phyloP scores from a whole-genome alignment of 208 protist species.

The Acanthamoeba healyi region DNA sequence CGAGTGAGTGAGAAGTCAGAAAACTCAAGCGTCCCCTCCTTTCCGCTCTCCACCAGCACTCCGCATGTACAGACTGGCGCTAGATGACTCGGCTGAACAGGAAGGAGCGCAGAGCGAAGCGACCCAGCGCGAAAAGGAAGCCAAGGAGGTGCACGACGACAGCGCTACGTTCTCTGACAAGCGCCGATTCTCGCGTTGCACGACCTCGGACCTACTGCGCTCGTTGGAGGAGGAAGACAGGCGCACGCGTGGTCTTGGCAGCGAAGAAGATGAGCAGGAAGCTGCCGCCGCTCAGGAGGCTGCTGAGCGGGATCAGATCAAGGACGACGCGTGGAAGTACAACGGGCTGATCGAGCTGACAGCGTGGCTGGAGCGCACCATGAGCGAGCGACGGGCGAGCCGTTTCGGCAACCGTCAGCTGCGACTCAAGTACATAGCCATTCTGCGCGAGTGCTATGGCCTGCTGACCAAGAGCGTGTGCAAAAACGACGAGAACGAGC shows the following conservation, averaged over 20 bases:
- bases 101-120: not conserved
- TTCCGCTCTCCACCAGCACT: not conserved
- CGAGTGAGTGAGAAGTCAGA: not conserved
- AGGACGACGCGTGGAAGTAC: conserved; percentile 40
- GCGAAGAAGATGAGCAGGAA: not conserved
- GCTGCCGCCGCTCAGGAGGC: not conserved
- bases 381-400: conserved; percentile 23
- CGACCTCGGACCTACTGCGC: not conserved
- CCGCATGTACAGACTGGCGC: conserved; percentile 37
- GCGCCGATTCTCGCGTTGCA: not conserved
- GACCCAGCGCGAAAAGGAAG: not conserved
- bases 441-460: conserved; percentile 39
- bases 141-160: conserved; percentile 36
- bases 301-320: not conserved
- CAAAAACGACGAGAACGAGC: conserved; percentile 53
- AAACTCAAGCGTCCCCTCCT: not conserved
- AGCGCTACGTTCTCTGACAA: not conserved
- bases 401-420: conserved; percentile 45
- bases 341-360: conserved; percentile 26
- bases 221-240: conserved; percentile 49
- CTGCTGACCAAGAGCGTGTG: conserved; percentile 48
- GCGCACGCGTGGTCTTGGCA: conserved; percentile 21
- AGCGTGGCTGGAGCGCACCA: conserved; percentile 36
- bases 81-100: conserved; percentile 41
- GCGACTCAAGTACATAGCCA: conserved; percentile 21